Base-by-base conservation (phyloP, 768 basidiomycete species). In the Lactifluus echinatus region DNA sequence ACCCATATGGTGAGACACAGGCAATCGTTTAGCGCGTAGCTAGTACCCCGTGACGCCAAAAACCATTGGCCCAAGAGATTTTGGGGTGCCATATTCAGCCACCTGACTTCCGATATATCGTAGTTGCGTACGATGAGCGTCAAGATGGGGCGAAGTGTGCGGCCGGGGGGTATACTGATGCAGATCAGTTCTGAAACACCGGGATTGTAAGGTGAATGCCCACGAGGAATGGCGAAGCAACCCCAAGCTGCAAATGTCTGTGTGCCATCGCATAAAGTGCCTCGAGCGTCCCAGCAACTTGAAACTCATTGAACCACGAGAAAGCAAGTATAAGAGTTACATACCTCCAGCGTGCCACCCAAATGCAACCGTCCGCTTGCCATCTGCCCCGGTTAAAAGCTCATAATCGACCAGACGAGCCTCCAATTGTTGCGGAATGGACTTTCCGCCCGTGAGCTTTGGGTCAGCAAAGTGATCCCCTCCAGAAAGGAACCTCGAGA, bases 321-420 rank as follows among this genome's bases (percentile, higher is more conserved):
- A 5, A 19, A 7, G 2, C 51, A 34, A 26, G 28, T n/a, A 6
- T 31, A 11, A 36, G 8, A 47, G 0, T 29, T 24, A 64, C 80
- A 50, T 57, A 90, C 89, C 87, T 70, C 93, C 93, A 0, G 93
- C 93, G 64, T 86, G 91, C 84, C 85, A 93, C 1, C 93, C 93
- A 72, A 96, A 95, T 0, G 85, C 92, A 17, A 93, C 89, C 0
- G 86, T 87, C 21, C 93, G 75, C 68, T 87, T 87, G 3, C 85
- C 87, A 24, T 74, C 72, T 4, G 67, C 59, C 23, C 72, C 78
- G 2, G 81, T 86, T 24, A 96, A 71, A 2, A 93, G 79, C 66
- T 96, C 93, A 64, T 90, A 93, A 69, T 96, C 93, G 52, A 96
- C 77, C 14, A 95, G 69, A 2, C 79, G 74, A 1, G 84, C 79